Base-by-base conservation (phyloP, 257 asterid species). In the Lycium ferocissimum region DNA sequence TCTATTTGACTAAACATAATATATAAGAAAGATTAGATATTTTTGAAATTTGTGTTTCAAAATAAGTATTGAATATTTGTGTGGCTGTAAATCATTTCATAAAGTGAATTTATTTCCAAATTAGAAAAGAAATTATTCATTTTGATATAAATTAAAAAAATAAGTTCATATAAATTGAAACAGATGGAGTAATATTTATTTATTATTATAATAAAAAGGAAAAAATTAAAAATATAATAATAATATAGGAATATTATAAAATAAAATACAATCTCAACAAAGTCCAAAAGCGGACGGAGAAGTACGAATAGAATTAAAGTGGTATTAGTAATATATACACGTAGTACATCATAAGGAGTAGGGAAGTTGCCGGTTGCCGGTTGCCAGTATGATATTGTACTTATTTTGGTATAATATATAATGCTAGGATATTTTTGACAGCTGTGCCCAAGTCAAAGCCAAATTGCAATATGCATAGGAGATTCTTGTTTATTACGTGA, bases 361-460 rank as follows among this genome's bases (percentile, higher is more conserved):
- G 26, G 17, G 13, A 47, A 75, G n/a, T 22, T 14, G 80, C 80
- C 80, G 58, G 58, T 72, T 43, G 63, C 63, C 63, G 11, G 59
- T 72, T 45, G 65, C 65, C 63, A 11, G 33, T 76, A 76, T 51
- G 20, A 76, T 51, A 49, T 8, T 76, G 20, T 69, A 47, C 81
- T 15, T 0, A 0, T 2, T n/a, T 4, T 18, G 14, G 6, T 71
- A 43, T n/a, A n/a, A n/a, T n/a, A n/a, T n/a, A n/a, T n/a, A 9
- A 8, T 12, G 43, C 62, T 51, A 76, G 47, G 82, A 76, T 76
- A 51, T 76, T 51, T 76, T 49, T 76, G 63, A 76, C 63, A 76
- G 63, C 82, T 76, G 63, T 76, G 13, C 22, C 45, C 47, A 14
- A 18, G 65, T 76, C 45, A 76, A 26, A 76, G 82, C 13, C 65